Base-by-base conservation (phyloP, 352 stramenopile species). In the Globisporangium viniferum region DNA sequence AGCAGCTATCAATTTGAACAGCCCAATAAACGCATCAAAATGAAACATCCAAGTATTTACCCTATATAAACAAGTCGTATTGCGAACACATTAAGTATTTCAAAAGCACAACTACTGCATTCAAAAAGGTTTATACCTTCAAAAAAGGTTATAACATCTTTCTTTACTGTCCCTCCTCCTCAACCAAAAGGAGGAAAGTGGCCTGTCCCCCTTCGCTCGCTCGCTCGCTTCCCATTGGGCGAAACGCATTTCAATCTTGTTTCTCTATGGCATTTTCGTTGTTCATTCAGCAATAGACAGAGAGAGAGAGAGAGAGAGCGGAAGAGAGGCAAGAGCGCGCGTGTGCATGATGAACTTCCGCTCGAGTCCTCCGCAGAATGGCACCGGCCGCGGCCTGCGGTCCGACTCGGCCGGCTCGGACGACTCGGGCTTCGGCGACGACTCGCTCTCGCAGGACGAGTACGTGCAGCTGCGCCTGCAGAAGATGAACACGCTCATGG, bases 401-500 rank as follows among this genome's bases (percentile, higher is more conserved):
- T 58, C 67, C 27, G 70, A 80, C 63, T 86, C 73, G 41, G 62
- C 72, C 56, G 64, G 59, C 67, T 87, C 78, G 44, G 71, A 88
- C 46, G 80, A 88, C 72, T 84, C 79, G 60, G 70, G 72, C 44
- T 85, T 85, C 51, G 81, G 75, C 9, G 80, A 86, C 63, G 73
- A 86, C 39, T 62, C 64, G n/a, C 72, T 92, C 24, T 77, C 81
- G 18, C 68, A 65, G 33, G 71, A 89, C 66, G 77, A 85, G 64
- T 80, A 78, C 57, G 63, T 90, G 35, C 70, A 82, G 54, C 71
- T 54, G 9, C 79, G 81, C 51, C 78, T 90, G 62, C 74, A 80
- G 48, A 78, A 80, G 61, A 87, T 91, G 80, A 73, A 72, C 65
- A 67, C 57, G 70, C 74, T 90, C 64, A 84, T 83, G 76, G 74